Base-by-base conservation (phyloP, 163 green algal species). In the Scenedesmus sp. region DNA sequence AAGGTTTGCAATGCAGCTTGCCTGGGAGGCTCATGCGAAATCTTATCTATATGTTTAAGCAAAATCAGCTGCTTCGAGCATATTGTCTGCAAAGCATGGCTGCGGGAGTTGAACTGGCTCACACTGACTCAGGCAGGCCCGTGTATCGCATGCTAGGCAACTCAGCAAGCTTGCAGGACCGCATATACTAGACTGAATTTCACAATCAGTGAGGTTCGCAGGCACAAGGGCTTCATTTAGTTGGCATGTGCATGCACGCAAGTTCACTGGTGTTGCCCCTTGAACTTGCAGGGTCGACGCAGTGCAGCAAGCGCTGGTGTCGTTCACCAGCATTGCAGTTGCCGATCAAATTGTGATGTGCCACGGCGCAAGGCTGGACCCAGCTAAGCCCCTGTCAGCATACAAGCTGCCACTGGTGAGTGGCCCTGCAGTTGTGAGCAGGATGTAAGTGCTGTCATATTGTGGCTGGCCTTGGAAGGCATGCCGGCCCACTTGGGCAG, bases 271-370 rank as follows among this genome's bases (percentile, higher is more conserved):
- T 76, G 65, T 1, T 76, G 65, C 12, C 61, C 65, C 40, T 76
- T 26, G 40, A 76, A 22, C 1, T 35, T 42, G 44, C 95, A 98
- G 97, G 76, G 97, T 99, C 40, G 97, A 97, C 18, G 93, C 93
- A 0, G 93, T 99, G 33, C 96, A 98, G 93, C 85, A 96, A 20
- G 94, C 95, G 59, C 92, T 99, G 72, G 96, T 95, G 15, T 86
- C 94, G 0, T 94, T 98, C 22, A 98, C 97, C 0, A 96, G 94
- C 42, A 94, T 99, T 9, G 86, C 94, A 2, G 72, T 94, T 0
- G 84, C 84, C 0, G 97, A 99, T 70, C 98, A 99, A 87, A 98
- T 99, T 44, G 81, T 98, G 0, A 98, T 98, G 94, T 96, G 93
- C 86, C 91, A 94, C 72, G 97, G 96, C 9, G 89, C 90, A 13